Base-by-base conservation (phyloP, 768 basidiomycete genomes). In the Polyporus arcularius region DNA sequence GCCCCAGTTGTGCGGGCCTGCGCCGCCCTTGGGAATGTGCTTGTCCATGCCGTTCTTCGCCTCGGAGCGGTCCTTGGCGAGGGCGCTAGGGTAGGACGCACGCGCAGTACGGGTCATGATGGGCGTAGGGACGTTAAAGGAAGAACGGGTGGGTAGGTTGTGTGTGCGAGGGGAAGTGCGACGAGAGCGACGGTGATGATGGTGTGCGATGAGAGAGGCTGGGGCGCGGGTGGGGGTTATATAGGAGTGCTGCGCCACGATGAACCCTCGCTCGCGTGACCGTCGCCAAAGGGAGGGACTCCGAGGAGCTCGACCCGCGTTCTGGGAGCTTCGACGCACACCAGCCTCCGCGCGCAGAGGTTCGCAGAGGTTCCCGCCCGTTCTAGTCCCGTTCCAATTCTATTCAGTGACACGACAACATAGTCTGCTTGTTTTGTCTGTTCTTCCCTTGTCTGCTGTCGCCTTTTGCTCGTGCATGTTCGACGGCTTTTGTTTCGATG, bases 1-100 rank as follows among this genome's bases (percentile, higher is more conserved):
- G 60, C 94, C 94, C 94, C 94, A 96, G 77, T 92, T 94, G 76
- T 94, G 86, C 8, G 81, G 79, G 38, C 94, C 94, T 30, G 84
- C 86, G 57, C 94, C 94, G 62, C 84, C 80, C 78, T 94, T 94
- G 76, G 86, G 87, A 59, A 88, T 66, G 67, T 81, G 82, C 68
- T 82, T 82, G 80, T 88, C 85, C 59, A 88, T 80, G 55, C 92
- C 93, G 42, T 86, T 83, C 76, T 87, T 89, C 70, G 87, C 85
- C 77, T 87, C 84, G 15, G 89, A 90, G 69, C 90, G 88, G 76
- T 94, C 91, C 77, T 84, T 87, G 63, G 82, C 62, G 68, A 91
- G 75, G 48, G 91, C 92, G 61, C 86, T 84, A 53, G 88, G 89
- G 71, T 82, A 87, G 46, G 82, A 70, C 58, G 90, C 80, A 67